Base-by-base conservation (phyloP, 2,329 filamentous ascomycete genomes). In the Pseudocercospora macadamiae region DNA sequence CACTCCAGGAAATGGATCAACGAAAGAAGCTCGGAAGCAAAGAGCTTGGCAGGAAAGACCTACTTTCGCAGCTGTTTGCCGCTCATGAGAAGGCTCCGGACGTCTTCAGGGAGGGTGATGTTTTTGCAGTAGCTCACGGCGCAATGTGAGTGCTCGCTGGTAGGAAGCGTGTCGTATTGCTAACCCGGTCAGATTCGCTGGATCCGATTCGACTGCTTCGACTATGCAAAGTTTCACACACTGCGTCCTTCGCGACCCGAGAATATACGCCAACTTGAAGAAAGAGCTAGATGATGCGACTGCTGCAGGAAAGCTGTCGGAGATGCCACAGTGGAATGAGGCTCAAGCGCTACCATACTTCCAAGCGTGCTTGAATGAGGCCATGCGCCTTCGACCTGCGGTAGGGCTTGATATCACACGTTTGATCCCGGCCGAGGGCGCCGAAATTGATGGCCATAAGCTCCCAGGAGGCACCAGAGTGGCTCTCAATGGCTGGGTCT, bases 171-270 rank as follows among this genome's bases (percentile, higher is more conserved):
- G 14, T 6, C 34, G n/a, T 32, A 4, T 10, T 48, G 47, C 51
- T 58, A 37, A 63, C 21, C 14, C 18, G 9, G 18, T 6, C 59
- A 65, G 61, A 42, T 68, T 85, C 66, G 83, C 83, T 14, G 84
- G 84, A 23, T 85, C 84, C 18, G 84, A 86, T 71, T 85, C 83
- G 0, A 85, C 84, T 0, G 83, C 84, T 9, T 83, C 81, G 6
- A 83, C 81, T 0, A 83, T 84, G 81, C 81, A 83, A 63, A 83
- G 80, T 55, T 82, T 83, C 69, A 82, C 82, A 73, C 81, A 78
- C 74, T 77, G 78, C 39, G 73, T 80, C 0, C 74, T 84, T 8
- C 76, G 79, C 34, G 76, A 79, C 19, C 72, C 74, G 1, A 69
- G 64, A 0, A 75, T 82, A 9, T 79, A 82, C 61, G 42, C 69